These are phyloP conservation scores for Coemansia guatemalensis DNA, from an alignment of 192 early-diverging fungal species.

Conservation along the genomic window DNA sequence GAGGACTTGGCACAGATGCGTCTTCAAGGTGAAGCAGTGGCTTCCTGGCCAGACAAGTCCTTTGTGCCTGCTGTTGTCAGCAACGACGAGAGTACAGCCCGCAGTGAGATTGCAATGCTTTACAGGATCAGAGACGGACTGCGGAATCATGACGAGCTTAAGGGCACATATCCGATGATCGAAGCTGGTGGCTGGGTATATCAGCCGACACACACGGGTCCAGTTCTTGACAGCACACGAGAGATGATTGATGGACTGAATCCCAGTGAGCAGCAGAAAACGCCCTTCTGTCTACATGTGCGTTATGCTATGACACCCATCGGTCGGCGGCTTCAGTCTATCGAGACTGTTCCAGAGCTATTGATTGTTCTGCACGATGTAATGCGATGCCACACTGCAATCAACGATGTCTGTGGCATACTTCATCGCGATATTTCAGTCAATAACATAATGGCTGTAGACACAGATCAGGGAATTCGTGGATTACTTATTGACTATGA, in stretches of 20 bases:
- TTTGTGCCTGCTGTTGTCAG: background rate
- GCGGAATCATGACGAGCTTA: background rate
- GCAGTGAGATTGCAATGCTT: background rate
- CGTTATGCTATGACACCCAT: slow-evolving; percentile 8
- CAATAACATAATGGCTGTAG: slow-evolving; percentile 7
- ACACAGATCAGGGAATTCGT: background rate
- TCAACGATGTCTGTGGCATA: background rate
- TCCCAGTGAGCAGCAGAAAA: background rate
- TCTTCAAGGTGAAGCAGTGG: background rate
- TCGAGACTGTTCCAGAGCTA: background rate
- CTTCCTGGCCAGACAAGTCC: background rate
- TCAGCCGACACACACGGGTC: background rate
- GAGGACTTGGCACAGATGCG: background rate
- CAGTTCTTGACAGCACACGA: slow-evolving; percentile 6
- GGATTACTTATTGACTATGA: slow-evolving; percentile 8
- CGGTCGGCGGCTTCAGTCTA: background rate
- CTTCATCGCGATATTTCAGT: slow-evolving; percentile 5
- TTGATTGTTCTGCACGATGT: slow-evolving; percentile 2
- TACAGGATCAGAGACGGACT: slow-evolving; percentile 5
- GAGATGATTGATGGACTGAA: background rate
- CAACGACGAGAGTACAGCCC: background rate
- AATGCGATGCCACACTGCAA: slow-evolving; percentile 5
- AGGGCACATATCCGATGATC: slow-evolving; percentile 5
- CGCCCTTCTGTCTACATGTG: slow-evolving; percentile 6
- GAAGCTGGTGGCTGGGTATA: background rate